A percentile compares a stretch with the other conserved stretches of the same genome.
Conservation (phyloP, 805 yeast species). For the Komagataella ulmi region DNA sequence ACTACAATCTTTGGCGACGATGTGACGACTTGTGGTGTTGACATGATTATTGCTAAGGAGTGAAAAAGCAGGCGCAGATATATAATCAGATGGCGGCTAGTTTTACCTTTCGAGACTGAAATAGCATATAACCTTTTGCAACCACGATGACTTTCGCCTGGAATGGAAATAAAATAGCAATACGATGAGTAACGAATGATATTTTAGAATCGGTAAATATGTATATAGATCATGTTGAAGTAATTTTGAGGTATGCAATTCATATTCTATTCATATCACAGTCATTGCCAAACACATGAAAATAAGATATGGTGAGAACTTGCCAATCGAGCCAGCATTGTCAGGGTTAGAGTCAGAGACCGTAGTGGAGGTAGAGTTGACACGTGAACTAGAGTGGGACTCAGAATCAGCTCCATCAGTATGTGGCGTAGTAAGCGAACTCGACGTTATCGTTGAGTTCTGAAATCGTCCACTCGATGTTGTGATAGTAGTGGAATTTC, state of each 20-base stretch:
- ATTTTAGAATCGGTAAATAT: background rate
- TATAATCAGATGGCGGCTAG: too few species aligned
- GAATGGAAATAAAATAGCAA: too few species aligned
- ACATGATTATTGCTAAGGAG: conserved; percentile 9
- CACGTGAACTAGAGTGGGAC: background rate
- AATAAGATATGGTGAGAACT: background rate
- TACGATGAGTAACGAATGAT: background rate
- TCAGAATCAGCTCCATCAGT: background rate
- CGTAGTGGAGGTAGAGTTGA: background rate
- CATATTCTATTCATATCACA: background rate
- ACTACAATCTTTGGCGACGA: background rate
- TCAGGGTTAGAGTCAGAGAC: background rate
- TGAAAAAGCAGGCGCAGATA: conserved; percentile 1
- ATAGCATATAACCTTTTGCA: background rate
- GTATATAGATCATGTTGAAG: background rate
- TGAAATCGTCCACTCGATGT: background rate
- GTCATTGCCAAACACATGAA: background rate
- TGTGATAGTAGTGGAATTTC: background rate
- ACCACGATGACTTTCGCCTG: too few species aligned
- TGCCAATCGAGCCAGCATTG: background rate
- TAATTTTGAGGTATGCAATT: background rate
- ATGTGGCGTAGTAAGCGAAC: background rate
- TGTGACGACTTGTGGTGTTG: background rate
- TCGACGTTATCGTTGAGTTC: background rate
- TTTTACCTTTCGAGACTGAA: background rate